Conservation (phyloP, 768 basidiomycete species). For the Boletus huronensis region DNA sequence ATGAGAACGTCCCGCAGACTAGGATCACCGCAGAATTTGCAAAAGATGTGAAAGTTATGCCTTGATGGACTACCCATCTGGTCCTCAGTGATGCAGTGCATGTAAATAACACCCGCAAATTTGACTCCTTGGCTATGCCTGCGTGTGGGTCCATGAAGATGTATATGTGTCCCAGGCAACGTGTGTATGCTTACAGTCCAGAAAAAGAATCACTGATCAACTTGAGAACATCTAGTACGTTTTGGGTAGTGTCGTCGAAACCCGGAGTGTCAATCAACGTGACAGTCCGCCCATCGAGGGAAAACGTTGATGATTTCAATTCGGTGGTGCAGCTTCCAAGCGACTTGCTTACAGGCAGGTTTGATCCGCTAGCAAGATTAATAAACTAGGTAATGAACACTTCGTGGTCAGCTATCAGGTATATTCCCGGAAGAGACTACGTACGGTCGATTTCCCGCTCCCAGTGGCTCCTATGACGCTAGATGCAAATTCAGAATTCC, state of each 20-base stretch:
- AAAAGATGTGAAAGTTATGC: constrained; percentile 44
- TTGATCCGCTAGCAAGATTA: constrained; percentile 48
- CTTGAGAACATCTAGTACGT: constrained; percentile 43
- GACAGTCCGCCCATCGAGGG: constrained; percentile 40
- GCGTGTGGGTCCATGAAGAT: not conserved
- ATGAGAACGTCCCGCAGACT: constrained; percentile 46
- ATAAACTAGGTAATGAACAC: constrained; percentile 38
- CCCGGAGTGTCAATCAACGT: constrained; percentile 58
- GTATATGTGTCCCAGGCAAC: not conserved
- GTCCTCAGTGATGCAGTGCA: constrained; percentile 46
- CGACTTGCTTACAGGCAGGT: constrained; percentile 37
- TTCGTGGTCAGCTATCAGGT: not conserved
- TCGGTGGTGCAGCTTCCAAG: constrained; percentile 42
- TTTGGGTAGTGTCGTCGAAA: constrained; percentile 48
- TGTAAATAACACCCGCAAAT: constrained; percentile 47
- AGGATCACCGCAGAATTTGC: constrained; percentile 46
- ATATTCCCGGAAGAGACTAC: constrained; percentile 1
- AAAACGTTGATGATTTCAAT: constrained; percentile 42
- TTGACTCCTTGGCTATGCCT: constrained; percentile 29
- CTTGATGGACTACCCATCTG: constrained; percentile 41
- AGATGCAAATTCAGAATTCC: constrained; percentile 7
- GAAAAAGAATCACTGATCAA: constrained; percentile 38
- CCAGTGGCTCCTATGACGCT: constrained; percentile 32
- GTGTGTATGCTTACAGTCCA: constrained; percentile 15
- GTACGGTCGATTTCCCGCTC: constrained; percentile 32